Base-by-base conservation (phyloP, 768 basidiomycete genomes). In the Galerina marginata region DNA sequence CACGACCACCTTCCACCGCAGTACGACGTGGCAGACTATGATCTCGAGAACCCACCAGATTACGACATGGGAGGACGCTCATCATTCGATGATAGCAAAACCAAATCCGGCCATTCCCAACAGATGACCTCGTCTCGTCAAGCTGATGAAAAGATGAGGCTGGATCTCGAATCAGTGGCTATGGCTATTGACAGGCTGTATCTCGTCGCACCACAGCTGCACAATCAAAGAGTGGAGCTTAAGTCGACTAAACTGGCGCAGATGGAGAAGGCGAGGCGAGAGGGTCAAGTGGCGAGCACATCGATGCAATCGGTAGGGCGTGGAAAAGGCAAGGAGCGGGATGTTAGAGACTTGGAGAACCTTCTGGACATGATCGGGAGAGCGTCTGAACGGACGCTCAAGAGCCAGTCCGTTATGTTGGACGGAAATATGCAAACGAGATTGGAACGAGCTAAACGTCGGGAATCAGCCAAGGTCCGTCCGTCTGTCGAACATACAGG, bases 151-250 rank as follows among this genome's bases (percentile, higher is more conserved):
- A 96, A 96, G 79, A 91, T 89, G 86, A 77, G 86, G 52, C 74
- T 91, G 68, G 96, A 99, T 71, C 79, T 98, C 16, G 95, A 97
- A 65, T 81, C 84, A 10, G 87, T 99, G 46, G 86, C 92, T 0
- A 83, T 85, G 71, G 95, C 97, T 33, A 96, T 99, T 67, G 95
- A 96, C 71, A 81, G 95, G 39, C 77, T 98, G 10, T 93, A 97
- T 72, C 73, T 84, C 7, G 91, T 90, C 33, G 87, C 94, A 0
- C 96, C 96, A 0, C 95, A 96, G 71, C 74, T 98, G 43, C 86
- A 90, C 60, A 90, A 96, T 70, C 96, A 99, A 73, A 87, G 97
- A 0, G 94, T 92, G n/a, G 95, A 96, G 71, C 84, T 96, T 46
- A 89, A 89, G 67, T 82, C 81, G 5, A 77, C 85, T 25, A 91